Base-by-base conservation (phyloP, 768 basidiomycete species). In the Tubosaeta brunneosetosa region DNA sequence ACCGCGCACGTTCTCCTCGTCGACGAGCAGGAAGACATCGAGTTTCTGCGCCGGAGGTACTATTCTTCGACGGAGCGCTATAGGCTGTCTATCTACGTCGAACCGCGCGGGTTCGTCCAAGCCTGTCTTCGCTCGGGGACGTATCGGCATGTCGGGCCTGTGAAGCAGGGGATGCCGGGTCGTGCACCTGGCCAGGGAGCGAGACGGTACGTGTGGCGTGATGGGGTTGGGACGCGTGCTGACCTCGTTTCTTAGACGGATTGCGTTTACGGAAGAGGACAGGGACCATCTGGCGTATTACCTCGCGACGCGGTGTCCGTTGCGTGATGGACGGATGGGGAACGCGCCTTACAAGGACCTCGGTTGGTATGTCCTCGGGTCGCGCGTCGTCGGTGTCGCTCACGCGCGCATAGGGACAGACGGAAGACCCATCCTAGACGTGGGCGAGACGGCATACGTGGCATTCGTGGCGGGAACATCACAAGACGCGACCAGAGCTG, bases 391-490 rank as follows among this genome's bases (percentile, higher is more conserved):
- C n/a, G 7, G 9, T 33, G 31, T 8, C 10, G 12, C 38, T 45
- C 52, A 50, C 12, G n/a, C 38, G 33, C 49, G 41, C 29, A 31
- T n/a, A 62, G 60, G 51, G 68, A 66, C 5, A 59, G 59, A 22
- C 50, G 2, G 45, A 14, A 66, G 72, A 68, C 74, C 76, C 70
- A 52, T 75, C 76, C 57, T 73, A 58, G 58, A 51, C 16, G 1
- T 72, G 71, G 71, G 70, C 74, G 16, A 57, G 51, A 17, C 68
- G 66, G 3, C 85, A 85, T 60, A 47, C 82, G 12, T 79, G 75
- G 78, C 73, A 74, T 32, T 83, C 82, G 14, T 86, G 85, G 85
- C 77, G 83, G 12, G 77, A 84, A 38, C 74, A 77, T 25, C 86
- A 86, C 63, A 72, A 63, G 57, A 80, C 70, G 48, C 72, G 83